Conservation (phyloP, 352 stramenopile genomes). For the Globisporangium uncinulatum region DNA sequence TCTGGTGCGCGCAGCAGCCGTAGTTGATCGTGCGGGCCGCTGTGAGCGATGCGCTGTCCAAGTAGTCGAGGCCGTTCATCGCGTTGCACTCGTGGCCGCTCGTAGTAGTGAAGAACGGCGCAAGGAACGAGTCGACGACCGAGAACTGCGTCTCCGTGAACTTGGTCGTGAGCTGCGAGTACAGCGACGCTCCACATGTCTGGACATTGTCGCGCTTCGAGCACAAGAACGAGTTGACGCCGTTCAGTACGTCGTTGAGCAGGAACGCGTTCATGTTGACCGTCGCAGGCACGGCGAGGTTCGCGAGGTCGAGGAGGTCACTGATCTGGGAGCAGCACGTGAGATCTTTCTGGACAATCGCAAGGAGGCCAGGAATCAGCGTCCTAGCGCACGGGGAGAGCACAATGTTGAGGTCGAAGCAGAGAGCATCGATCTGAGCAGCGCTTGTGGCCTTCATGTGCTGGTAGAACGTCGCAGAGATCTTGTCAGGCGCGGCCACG, state of each 20-base stretch:
- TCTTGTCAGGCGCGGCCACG: constrained; percentile 19
- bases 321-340: constrained; percentile 43
- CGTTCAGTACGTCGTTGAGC: constrained; percentile 34
- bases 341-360: constrained; percentile 34
- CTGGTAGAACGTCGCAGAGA: constrained; percentile 12
- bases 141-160: constrained; percentile 32
- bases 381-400: constrained; percentile 38
- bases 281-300: constrained; percentile 41
- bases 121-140: constrained; percentile 16
- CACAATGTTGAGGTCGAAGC: constrained; percentile 40
- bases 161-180: constrained; percentile 25
- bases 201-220: constrained; percentile 22
- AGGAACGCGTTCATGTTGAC: constrained; percentile 42
- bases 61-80: constrained; percentile 5
- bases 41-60: constrained; percentile 7
- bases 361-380: constrained; percentile 36
- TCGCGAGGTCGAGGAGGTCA: constrained; percentile 35
- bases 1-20: constrained; percentile 8
- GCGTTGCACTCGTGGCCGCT: constrained; percentile 13
- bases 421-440: constrained; percentile 37
- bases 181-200: constrained; percentile 37
- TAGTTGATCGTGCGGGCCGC: constrained; percentile 4
- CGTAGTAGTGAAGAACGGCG: constrained; percentile 28
- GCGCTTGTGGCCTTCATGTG: constrained; percentile 18
- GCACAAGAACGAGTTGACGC: constrained; percentile 48